Evolutionary conservation across 139 green algal species (phyloP), one percentile per base, ranked within the genome.

Genomic region (Mesostigma viride): DNA sequence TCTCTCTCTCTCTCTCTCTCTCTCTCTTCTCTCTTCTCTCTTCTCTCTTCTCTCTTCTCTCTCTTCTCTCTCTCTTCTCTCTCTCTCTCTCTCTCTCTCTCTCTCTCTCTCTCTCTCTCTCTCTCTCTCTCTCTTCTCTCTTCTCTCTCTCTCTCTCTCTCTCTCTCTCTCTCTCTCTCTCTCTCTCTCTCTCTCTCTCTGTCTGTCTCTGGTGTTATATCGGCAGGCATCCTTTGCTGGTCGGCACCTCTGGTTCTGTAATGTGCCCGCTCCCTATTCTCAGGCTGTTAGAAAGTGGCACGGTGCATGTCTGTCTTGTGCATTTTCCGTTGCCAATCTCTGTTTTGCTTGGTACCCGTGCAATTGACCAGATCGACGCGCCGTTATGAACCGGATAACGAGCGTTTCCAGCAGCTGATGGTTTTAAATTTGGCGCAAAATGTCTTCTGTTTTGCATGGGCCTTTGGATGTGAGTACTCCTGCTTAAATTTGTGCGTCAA

Each of bases 331-430:
- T 31, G 67, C 88, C 0, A 90, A 80, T 0, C 56, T 96, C 8
- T 89, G 85, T 17, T 95, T 96, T 81, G 83, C 77, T 35, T 70
- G 97, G 1, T n/a, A n/a, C n/a, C n/a, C n/a, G n/a, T n/a, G n/a
- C n/a, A n/a, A n/a, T n/a, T n/a, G n/a, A n/a, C n/a, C n/a, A n/a
- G n/a, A n/a, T n/a, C n/a, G n/a, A n/a, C n/a, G n/a, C n/a, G n/a
- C n/a, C n/a, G n/a, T n/a, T n/a, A n/a, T n/a, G n/a, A n/a, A n/a
- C n/a, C n/a, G n/a, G n/a, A n/a, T n/a, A n/a, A n/a, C n/a, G n/a
- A n/a, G n/a, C n/a, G n/a, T n/a, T n/a, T n/a, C n/a, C n/a, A n/a
- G n/a, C n/a, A n/a, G n/a, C n/a, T n/a, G n/a, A n/a, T n/a, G n/a
- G n/a, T n/a, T n/a, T n/a, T n/a, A n/a, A n/a, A n/a, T n/a, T n/a